Conservation (phyloP, 1,284 basidiomycete genomes). For the Jaminaea rosea region DNA sequence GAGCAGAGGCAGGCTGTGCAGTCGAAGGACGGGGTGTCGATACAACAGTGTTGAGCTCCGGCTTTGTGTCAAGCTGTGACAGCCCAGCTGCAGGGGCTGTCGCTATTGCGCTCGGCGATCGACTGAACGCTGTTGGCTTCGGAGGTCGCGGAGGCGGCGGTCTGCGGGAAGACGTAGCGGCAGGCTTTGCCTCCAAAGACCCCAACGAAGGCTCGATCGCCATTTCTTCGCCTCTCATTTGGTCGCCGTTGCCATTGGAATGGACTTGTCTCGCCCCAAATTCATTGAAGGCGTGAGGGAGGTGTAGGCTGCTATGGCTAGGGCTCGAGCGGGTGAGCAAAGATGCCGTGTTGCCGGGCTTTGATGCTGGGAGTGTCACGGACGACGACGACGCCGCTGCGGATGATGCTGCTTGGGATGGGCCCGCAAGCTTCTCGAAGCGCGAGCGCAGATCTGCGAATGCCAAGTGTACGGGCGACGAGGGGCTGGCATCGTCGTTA, state of each 20-base stretch:
- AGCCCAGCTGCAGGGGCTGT: not conserved
- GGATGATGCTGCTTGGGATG: not conserved
- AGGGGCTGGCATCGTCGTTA: not conserved
- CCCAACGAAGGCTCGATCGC: not conserved
- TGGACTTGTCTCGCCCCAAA: not conserved
- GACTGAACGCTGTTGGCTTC: not conserved
- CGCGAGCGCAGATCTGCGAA: not conserved
- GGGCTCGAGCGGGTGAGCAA: not conserved
- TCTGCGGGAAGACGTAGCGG: not conserved
- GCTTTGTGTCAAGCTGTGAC: not conserved
- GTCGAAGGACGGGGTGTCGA: not conserved
- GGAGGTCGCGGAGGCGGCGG: not conserved
- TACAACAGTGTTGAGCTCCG: not conserved
- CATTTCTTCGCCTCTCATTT: not conserved
- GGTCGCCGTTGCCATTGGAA: not conserved
- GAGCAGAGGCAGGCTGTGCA: not conserved
- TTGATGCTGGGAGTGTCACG: not conserved
- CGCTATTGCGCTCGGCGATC: not conserved
- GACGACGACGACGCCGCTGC: not conserved
- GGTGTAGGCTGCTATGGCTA: not conserved
- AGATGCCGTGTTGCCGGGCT: not conserved
- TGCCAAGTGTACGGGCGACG: not conserved
- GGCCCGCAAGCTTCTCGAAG: not conserved
- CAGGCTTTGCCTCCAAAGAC: not conserved
- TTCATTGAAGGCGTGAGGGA: not conserved